A percentile compares a stretch with the other conserved stretches of the same genome.
Conservation (phyloP, 306 rosid species). For the Dryas alaskensis region DNA sequence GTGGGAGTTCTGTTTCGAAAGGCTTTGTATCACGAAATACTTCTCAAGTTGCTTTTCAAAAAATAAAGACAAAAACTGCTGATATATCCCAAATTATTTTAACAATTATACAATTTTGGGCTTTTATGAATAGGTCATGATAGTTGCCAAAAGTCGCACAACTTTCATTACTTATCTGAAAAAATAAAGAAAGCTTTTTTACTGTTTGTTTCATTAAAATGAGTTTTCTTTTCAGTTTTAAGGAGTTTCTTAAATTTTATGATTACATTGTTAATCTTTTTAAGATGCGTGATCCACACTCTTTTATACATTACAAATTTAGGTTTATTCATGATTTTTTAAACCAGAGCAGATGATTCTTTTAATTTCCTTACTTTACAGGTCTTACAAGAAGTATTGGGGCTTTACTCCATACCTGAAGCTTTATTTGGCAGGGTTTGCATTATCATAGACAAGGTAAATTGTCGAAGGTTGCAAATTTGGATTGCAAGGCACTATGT, state of each 20-base stretch:
- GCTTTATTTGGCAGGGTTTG: conserved; percentile 85
- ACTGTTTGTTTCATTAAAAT: not conserved
- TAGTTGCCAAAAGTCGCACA: not conserved
- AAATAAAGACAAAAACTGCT: not conserved
- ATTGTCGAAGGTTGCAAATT: conserved; percentile 32
- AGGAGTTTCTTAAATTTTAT: not conserved
- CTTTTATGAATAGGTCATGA: not conserved
- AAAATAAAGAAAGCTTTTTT: not conserved
- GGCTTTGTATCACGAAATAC: conserved; percentile 22
- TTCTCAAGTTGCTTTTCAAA: not conserved
- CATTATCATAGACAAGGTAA: conserved; percentile 93
- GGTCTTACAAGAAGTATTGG: conserved; percentile 88
- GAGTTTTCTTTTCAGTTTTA: not conserved
- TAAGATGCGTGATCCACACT: not conserved
- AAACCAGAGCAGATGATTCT: not conserved
- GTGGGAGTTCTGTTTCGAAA: conserved; percentile 18
- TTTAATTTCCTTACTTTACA: conserved; percentile 30
- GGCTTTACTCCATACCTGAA: conserved; percentile 62
- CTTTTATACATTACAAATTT: not conserved
- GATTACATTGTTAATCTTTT: conserved; percentile 1
- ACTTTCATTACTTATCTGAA: not conserved
- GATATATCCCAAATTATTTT: not conserved
- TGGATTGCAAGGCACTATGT: not conserved
- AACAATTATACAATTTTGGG: not conserved
- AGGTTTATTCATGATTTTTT: not conserved